Evolutionary conservation across 2,329 filamentous ascomycete species (phyloP).

Genomic region (Sclerotinia subarctica): DNA sequence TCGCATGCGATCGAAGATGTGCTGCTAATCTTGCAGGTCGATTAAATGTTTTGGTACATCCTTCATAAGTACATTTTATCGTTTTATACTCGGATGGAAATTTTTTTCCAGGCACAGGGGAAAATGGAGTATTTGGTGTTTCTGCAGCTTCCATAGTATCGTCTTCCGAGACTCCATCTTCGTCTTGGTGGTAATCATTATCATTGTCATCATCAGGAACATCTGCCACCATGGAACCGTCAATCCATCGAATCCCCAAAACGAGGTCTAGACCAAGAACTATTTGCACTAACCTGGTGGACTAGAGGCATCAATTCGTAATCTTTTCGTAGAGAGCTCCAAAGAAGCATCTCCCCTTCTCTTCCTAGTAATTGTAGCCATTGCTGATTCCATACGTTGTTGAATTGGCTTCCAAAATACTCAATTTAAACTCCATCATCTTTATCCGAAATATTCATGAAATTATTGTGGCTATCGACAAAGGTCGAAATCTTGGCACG

Average conservation of each 20-base stretch:
- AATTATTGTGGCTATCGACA: slow-evolving; percentile 22
- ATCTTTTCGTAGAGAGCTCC: slow-evolving; percentile 29
- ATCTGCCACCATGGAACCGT: slow-evolving; percentile 29
- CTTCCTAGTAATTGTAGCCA: slow-evolving; percentile 31
- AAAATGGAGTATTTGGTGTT: slow-evolving; percentile 50
- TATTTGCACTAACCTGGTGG: slow-evolving; percentile 18
- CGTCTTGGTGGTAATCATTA: slow-evolving; percentile 39
- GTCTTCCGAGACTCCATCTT: slow-evolving; percentile 37
- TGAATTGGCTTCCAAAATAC: slow-evolving; percentile 2
- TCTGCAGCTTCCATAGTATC: slow-evolving; percentile 38
- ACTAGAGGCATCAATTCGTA: slow-evolving; percentile 24
- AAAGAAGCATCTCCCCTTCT: slow-evolving; percentile 26
- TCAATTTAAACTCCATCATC: neutral
- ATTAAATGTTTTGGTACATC: slow-evolving; percentile 82
- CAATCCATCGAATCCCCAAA: slow-evolving; percentile 8
- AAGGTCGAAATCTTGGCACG: slow-evolving; percentile 27
- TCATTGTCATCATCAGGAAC: slow-evolving; percentile 43
- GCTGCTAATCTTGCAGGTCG: slow-evolving; percentile 75
- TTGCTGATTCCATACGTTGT: slow-evolving; percentile 19
- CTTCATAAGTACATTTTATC: slow-evolving; percentile 68
- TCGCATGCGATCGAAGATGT: slow-evolving; percentile 81
- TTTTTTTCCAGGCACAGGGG: slow-evolving; percentile 46
- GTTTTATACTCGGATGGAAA: slow-evolving; percentile 73
- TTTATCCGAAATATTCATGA: slow-evolving; percentile 21
- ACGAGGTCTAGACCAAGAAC: slow-evolving; percentile 22